These are phyloP conservation scores for Microascus cirrosus DNA, from an alignment of 2,329 filamentous ascomycete species.

Conservation along the genomic window DNA sequence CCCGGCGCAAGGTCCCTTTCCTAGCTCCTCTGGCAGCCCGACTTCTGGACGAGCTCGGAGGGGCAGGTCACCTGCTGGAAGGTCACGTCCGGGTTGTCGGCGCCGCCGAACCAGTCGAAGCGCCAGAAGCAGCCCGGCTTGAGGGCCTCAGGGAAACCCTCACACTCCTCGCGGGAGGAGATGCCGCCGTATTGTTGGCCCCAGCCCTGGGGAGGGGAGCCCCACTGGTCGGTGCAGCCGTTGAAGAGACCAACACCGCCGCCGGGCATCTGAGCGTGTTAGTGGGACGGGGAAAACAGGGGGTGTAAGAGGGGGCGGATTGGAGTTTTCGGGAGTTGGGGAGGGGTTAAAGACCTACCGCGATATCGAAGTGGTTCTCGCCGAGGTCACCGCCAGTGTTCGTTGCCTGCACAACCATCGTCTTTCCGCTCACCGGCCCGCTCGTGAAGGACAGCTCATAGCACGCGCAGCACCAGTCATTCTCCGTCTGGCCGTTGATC, in stretches of 20 bases:
- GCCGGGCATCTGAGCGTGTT: constrained; percentile 30
- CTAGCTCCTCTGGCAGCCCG: constrained; percentile 16
- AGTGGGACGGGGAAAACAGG: not conserved
- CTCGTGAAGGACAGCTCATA: constrained; percentile 46
- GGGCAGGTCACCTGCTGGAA: constrained; percentile 48
- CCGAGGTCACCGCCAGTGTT: constrained; percentile 50
- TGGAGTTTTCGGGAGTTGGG: not conserved
- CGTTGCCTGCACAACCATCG: constrained; percentile 52
- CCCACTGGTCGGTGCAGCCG: constrained; percentile 28
- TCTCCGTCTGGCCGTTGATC: constrained; percentile 42
- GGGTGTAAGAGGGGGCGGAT: not conserved
- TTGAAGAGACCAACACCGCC: constrained; percentile 45
- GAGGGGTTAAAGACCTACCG: not conserved
- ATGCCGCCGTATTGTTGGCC: constrained; percentile 49
- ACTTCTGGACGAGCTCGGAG: constrained; percentile 28
- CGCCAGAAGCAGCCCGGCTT: constrained; percentile 51
- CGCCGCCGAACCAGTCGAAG: constrained; percentile 51
- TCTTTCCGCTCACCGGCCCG: constrained; percentile 44
- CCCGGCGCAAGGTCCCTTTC: not conserved
- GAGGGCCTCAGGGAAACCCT: constrained; percentile 37
- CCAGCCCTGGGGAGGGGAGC: constrained; percentile 35
- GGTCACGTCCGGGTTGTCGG: constrained; percentile 44
- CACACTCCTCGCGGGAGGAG: constrained; percentile 35
- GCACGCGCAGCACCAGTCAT: constrained; percentile 56
- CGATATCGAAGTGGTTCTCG: constrained; percentile 47